Conservation (phyloP, 441 rosid species). For the Erysimum cheiri region DNA sequence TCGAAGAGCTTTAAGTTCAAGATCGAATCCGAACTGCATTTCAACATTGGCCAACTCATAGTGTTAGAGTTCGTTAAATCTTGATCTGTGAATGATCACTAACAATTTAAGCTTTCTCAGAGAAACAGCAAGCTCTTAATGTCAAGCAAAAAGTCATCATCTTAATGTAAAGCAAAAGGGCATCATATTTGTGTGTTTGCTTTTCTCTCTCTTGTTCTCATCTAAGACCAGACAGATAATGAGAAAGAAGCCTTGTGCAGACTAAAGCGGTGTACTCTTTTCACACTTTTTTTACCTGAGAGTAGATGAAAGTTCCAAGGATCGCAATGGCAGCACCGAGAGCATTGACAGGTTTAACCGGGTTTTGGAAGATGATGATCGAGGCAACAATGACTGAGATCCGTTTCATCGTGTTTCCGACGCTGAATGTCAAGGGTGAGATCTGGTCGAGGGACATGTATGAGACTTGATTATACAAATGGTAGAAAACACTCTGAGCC, state of each 20-base stretch:
- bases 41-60: not conserved
- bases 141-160: not conserved
- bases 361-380: slow-evolving; percentile 88
- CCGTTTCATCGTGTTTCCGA: slow-evolving; percentile 95
- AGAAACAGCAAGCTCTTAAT: not conserved
- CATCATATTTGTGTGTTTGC: not conserved
- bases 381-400: slow-evolving; percentile 88
- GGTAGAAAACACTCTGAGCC: slow-evolving; percentile 93
- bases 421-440: slow-evolving; percentile 84
- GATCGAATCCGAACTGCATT: not conserved
- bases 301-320: slow-evolving; percentile 90
- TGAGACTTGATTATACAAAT: slow-evolving; percentile 90
- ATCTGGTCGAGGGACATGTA: slow-evolving; percentile 97
- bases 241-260: slow-evolving; percentile 1
- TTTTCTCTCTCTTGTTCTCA: not conserved
- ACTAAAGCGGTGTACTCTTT: not conserved
- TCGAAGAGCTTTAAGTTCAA: slow-evolving; percentile 4
- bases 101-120: not conserved
- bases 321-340: slow-evolving; percentile 94
- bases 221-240: slow-evolving; percentile 3
- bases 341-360: slow-evolving; percentile 80
- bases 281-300: slow-evolving; percentile 60
- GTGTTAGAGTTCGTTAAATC: not conserved
- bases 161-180: not conserved
- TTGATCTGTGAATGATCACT: slow-evolving; percentile 8